phyloP scores from a whole-genome alignment of 2,329 filamentous ascomycete genomes.

The Paecilomyces sp. region DNA sequence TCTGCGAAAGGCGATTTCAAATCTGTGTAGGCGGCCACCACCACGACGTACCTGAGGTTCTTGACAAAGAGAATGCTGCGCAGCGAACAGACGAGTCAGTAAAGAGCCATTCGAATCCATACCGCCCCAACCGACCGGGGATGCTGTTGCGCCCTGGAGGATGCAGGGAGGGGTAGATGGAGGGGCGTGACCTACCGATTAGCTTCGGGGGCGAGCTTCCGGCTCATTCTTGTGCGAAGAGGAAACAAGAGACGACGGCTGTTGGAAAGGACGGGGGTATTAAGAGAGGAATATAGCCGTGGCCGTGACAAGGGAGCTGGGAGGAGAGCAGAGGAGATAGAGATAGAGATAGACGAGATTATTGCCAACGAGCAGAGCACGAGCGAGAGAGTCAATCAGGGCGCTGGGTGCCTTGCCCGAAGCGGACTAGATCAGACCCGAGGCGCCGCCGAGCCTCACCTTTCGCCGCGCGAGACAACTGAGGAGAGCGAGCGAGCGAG shows the following conservation, averaged over 20 bases:
- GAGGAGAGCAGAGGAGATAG: too few relatives aligned
- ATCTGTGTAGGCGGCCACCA: slow-evolving; percentile 4
- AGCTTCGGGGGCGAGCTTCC: slow-evolving; percentile 97
- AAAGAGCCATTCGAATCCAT: not conserved
- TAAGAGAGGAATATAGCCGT: slow-evolving; percentile 12
- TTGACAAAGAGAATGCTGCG: slow-evolving; percentile 97
- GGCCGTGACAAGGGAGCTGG: not conserved
- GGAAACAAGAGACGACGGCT: not conserved
- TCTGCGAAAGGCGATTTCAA: slow-evolving; percentile 3
- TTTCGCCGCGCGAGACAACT: not conserved
- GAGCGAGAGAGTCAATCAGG: slow-evolving; percentile 7
- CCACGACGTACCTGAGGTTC: slow-evolving; percentile 76
- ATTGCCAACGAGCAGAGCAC: slow-evolving; percentile 12
- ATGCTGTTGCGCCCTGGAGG: not conserved
- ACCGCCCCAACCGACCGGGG: not conserved
- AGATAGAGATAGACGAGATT: too few relatives aligned
- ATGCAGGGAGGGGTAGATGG: slow-evolving; percentile 21
- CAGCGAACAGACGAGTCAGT: slow-evolving; percentile 1
- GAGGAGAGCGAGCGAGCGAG: slow-evolving; percentile 9
- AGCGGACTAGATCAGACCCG: not conserved
- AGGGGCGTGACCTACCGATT: slow-evolving; percentile 67
- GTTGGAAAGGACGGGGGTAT: slow-evolving; percentile 8
- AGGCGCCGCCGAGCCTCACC: not conserved
- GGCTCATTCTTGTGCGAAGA: slow-evolving; percentile 33
- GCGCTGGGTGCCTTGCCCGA: not conserved